Percentiles rank a stretch among this genome's conserved stretches.
Conservation (phyloP, 2,329 filamentous ascomycete genomes). For the Talaromyces albobiverticillius region DNA sequence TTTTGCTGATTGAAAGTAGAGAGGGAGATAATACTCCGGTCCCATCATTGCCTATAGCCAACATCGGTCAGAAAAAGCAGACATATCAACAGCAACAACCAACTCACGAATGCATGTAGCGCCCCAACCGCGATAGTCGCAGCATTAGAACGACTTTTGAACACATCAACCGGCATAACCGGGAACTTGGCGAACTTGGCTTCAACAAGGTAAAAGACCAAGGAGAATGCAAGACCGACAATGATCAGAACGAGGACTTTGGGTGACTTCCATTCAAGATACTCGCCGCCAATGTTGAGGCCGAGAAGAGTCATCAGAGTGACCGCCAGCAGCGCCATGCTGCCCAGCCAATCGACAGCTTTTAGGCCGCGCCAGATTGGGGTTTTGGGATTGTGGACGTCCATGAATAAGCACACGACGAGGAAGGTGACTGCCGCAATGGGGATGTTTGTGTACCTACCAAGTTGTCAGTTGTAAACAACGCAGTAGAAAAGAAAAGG, state of each 20-base stretch:
- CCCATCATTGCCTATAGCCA: slow-evolving; percentile 14
- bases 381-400: slow-evolving; percentile 23
- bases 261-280: slow-evolving; percentile 51
- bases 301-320: slow-evolving; percentile 56
- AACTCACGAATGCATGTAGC: slow-evolving; percentile 1
- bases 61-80: slow-evolving; percentile 10
- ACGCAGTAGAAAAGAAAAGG: slow-evolving; percentile 30
- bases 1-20: slow-evolving; percentile 24
- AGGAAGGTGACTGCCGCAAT: slow-evolving; percentile 5
- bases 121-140: slow-evolving; percentile 1
- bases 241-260: slow-evolving; percentile 50
- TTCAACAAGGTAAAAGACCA: not conserved
- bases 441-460: slow-evolving; percentile 33
- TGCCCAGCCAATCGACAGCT: slow-evolving; percentile 57
- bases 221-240: not conserved
- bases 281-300: slow-evolving; percentile 66
- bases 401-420: slow-evolving; percentile 14
- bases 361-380: slow-evolving; percentile 26
- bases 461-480: not conserved
- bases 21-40: slow-evolving; percentile 18
- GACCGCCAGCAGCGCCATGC: slow-evolving; percentile 60
- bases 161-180: slow-evolving; percentile 57
- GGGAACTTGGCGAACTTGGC: slow-evolving; percentile 57
- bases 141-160: slow-evolving; percentile 20
- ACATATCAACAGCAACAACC: slow-evolving; percentile 1